Base-by-base conservation (phyloP, 2,329 filamentous ascomycete species). In the Dactylonectria macrodidyma region DNA sequence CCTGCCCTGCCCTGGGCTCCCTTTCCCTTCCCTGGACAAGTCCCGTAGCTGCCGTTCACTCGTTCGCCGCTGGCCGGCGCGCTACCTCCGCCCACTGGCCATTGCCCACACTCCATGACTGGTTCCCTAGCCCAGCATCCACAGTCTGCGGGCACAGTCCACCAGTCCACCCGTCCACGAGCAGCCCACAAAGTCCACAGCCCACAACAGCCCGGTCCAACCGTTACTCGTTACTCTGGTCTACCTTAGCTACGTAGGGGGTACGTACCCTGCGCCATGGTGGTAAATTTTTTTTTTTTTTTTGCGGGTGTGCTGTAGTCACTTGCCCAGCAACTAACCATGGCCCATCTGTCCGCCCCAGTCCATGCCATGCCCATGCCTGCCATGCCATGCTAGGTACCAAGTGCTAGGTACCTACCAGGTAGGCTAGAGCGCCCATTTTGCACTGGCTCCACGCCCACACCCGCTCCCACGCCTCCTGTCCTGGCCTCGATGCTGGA, bases 371-470 rank as follows among this genome's bases (percentile, higher is more conserved):
- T 65, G 57, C 62, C 36, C 36, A 48, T 64, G 55, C 54, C 44
- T 48, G 52, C 14, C 22, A 52, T 16, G 44, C 38, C 26, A 51
- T 47, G 46, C 33, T 38, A 38, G 36, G 36, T 38, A 38, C 36
- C 12, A 14, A n/a, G 7, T n/a, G 14, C 41, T 44, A 44, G 41
- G 41, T 44, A 44, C 41, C 41, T 44, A 44, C 41, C 41, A 44
- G 41, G 41, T 50, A 52, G 54, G 61, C 61, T 58, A 61, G 57
- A 52, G 56, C 56, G 52, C 44, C 58, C 63, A 61, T 59, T 55
- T 64, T 50, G 56, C 63, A 55, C 41, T 60, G 38, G 58, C 58
- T 61, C 63, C 63, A 66, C 58, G 57, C 44, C 52, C 62, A 50
- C 62, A 44, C 62, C 55, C 62, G 55, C 41, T n/a, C 52, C 33